Evolutionary conservation across 2,329 filamentous ascomycete genomes (phyloP).

Genomic region (Cercospora zeae-maydis): DNA sequence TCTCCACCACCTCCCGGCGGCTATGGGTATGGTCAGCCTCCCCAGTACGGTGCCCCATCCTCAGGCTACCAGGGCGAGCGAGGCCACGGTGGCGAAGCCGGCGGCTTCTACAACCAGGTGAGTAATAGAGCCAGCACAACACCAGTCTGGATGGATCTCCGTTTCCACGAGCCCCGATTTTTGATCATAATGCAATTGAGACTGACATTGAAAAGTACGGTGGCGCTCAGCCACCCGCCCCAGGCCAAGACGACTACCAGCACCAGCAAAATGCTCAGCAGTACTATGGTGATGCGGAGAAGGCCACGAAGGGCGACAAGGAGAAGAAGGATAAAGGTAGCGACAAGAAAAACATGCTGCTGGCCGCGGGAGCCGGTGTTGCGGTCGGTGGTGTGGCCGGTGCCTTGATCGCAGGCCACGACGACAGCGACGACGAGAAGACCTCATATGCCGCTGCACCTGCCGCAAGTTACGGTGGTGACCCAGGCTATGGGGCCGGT

Average conservation of each 20-base stretch:
- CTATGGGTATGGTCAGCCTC: constrained; percentile 28
- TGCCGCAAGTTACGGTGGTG: constrained; percentile 9
- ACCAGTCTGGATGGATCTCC: neutral
- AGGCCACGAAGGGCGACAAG: constrained; percentile 37
- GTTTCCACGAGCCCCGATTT: neutral
- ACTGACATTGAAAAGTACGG: constrained; percentile 14
- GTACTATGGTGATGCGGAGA: constrained; percentile 25
- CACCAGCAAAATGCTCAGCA: constrained; percentile 24
- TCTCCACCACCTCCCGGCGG: constrained; percentile 3
- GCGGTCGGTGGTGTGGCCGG: constrained; percentile 57
- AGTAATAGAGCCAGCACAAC: neutral
- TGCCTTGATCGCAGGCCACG: constrained; percentile 48
- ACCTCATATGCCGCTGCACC: constrained; percentile 1
- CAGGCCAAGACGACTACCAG: constrained; percentile 19
- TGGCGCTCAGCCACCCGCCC: constrained; percentile 20
- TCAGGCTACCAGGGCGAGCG: constrained; percentile 12
- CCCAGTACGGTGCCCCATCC: constrained; percentile 16
- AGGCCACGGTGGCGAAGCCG: constrained; percentile 11
- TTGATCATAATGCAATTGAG: neutral
- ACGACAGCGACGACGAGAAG: constrained; percentile 19
- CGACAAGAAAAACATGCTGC: constrained; percentile 48
- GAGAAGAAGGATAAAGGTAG: constrained; percentile 38
- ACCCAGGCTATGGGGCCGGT: constrained; percentile 7
- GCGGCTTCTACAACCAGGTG: constrained; percentile 22
- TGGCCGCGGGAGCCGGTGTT: constrained; percentile 57